Evolutionary conservation across 352 stramenopile species (phyloP).

Genomic region (Phytophthora europaea): DNA sequence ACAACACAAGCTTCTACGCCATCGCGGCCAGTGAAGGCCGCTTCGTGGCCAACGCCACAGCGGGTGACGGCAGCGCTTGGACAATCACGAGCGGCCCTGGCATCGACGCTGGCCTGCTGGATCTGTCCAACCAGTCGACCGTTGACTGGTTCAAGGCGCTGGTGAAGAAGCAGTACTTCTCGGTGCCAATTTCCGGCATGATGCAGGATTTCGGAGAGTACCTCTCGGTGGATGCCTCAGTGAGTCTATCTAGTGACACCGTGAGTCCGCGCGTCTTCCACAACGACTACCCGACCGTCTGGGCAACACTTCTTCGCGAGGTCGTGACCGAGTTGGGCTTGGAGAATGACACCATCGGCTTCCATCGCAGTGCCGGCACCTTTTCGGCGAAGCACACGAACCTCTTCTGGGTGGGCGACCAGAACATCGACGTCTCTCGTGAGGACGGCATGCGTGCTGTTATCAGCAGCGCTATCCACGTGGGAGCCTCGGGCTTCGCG

Average conservation of each 20-base stretch:
- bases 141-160: slow-evolving; percentile 40
- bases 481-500: slow-evolving; percentile 34
- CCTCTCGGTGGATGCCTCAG: slow-evolving; percentile 30
- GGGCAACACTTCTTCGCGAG: slow-evolving; percentile 32
- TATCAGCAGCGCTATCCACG: slow-evolving; percentile 36
- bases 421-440: slow-evolving; percentile 41
- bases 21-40: slow-evolving; percentile 33
- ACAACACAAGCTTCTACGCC: slow-evolving; percentile 40
- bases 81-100: slow-evolving; percentile 37
- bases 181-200: slow-evolving; percentile 42
- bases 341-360: slow-evolving; percentile 40
- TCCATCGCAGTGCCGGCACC: slow-evolving; percentile 36
- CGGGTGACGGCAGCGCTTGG: slow-evolving; percentile 28
- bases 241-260: slow-evolving; percentile 26
- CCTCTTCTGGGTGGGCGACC: slow-evolving; percentile 41
- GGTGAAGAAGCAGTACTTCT: slow-evolving; percentile 40
- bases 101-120: slow-evolving; percentile 32
- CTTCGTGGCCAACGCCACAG: slow-evolving; percentile 37
- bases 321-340: slow-evolving; percentile 31
- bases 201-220: slow-evolving; percentile 45
- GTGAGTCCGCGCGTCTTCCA: slow-evolving; percentile 36
- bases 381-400: slow-evolving; percentile 42
- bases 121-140: slow-evolving; percentile 38
- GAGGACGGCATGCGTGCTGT: slow-evolving; percentile 37
- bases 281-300: slow-evolving; percentile 40